Conservation (phyloP, 139 green algal genomes). For the Micromonas pusilla region DNA sequence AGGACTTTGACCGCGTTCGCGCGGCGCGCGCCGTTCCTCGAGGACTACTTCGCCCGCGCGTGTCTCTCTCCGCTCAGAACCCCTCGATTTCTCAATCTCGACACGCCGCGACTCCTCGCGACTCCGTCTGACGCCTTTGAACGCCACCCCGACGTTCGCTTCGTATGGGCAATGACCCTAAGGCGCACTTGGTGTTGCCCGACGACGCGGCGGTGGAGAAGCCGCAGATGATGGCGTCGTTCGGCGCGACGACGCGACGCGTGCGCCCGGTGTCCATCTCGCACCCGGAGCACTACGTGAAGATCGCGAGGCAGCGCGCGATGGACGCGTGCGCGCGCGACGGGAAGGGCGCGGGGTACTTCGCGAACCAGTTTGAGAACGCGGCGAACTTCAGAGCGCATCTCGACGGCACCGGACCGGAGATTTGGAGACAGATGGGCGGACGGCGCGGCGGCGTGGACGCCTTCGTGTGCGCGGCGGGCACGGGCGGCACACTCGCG, state of each 20-base stretch:
- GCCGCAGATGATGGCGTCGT: constrained; percentile 52
- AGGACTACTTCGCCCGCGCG: no score
- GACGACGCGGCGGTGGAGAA: constrained; percentile 90
- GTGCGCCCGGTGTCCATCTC: constrained; percentile 87
- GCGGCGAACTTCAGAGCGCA: constrained; percentile 76
- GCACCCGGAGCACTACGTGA: constrained; percentile 87
- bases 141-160: no score
- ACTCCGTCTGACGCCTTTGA: no score
- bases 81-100: no score
- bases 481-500: constrained; percentile 90
- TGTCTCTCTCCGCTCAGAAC: no score
- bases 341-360: constrained; percentile 49
- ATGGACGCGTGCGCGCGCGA: constrained; percentile 12
- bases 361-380: constrained; percentile 96
- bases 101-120: no score
- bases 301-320: constrained; percentile 50
- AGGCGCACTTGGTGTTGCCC: constrained; percentile 76
- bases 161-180: no score
- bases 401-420: constrained; percentile 46
- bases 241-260: constrained; percentile 65
- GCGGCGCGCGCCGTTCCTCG: no score
- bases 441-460: constrained; percentile 60
- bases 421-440: constrained; percentile 78
- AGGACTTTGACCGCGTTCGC: no score
- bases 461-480: constrained; percentile 85